These are phyloP conservation scores for Phalaenopsis equestris DNA, from an alignment of 106 monocot genomes.

Conservation along the genomic window DNA sequence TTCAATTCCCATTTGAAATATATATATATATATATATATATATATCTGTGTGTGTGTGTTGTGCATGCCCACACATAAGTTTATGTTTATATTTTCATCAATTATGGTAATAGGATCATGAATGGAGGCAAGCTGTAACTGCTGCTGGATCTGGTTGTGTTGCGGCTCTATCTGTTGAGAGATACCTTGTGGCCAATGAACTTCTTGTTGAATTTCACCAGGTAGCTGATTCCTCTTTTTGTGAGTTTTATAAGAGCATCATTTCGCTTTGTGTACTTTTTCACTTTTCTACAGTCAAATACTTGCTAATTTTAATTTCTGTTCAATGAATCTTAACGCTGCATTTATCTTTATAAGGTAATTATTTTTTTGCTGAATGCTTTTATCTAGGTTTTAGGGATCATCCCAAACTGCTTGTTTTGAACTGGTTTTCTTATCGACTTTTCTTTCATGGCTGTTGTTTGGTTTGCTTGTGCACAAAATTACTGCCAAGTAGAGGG, in stretches of 20 bases:
- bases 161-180: constrained; percentile 96
- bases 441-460: too few species aligned
- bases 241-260: background rate
- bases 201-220: constrained; percentile 97
- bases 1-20: background rate
- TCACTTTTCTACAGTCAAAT: background rate
- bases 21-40: background rate
- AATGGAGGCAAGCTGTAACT: constrained; percentile 98
- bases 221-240: constrained; percentile 26
- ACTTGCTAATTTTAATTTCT: background rate
- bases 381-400: background rate
- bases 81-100: background rate
- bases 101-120: constrained; percentile 64
- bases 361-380: background rate
- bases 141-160: constrained; percentile 98
- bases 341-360: background rate
- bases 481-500: too few species aligned
- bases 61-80: background rate
- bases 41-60: too few species aligned
- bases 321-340: background rate
- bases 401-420: background rate
- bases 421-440: too few species aligned
- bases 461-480: too few species aligned
- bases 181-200: constrained; percentile 79
- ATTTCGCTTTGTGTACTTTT: background rate